These are phyloP conservation scores for Alternaria rosae DNA, from an alignment of 2,329 filamentous ascomycete genomes.

Conservation along the genomic window DNA sequence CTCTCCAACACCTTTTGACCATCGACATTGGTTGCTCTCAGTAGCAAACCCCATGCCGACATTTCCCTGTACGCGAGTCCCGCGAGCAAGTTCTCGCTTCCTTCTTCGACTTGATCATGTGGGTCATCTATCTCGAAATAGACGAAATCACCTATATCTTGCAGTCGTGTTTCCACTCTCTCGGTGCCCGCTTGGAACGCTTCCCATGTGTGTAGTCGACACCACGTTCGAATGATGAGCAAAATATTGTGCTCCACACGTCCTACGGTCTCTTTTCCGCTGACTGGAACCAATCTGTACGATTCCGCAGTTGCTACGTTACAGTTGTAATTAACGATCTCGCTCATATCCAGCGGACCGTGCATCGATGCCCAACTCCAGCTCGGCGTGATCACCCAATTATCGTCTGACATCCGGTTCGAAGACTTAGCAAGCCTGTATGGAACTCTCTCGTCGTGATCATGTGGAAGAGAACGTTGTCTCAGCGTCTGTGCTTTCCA, in stretches of 20 bases:
- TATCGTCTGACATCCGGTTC: too few species aligned
- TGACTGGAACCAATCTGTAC: not conserved
- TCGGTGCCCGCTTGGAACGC: accelerated
- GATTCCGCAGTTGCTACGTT: not conserved
- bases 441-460: too few species aligned
- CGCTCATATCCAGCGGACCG: not conserved
- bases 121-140: not conserved
- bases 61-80: not conserved
- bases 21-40: not conserved
- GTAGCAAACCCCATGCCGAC: not conserved
- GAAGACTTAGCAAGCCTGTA: not conserved
- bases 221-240: not conserved
- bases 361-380: not conserved
- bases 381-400: not conserved
- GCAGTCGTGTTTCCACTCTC: too few species aligned
- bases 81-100: not conserved
- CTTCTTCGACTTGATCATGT: not conserved
- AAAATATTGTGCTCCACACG: not conserved
- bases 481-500: not conserved
- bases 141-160: too few species aligned
- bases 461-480: too few species aligned
- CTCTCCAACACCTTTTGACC: not conserved
- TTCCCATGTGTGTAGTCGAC: not conserved
- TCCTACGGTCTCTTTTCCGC: not conserved
- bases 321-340: too few species aligned